Base-by-base conservation (phyloP, 345 rosid species). In the Fremontodendron californicum region DNA sequence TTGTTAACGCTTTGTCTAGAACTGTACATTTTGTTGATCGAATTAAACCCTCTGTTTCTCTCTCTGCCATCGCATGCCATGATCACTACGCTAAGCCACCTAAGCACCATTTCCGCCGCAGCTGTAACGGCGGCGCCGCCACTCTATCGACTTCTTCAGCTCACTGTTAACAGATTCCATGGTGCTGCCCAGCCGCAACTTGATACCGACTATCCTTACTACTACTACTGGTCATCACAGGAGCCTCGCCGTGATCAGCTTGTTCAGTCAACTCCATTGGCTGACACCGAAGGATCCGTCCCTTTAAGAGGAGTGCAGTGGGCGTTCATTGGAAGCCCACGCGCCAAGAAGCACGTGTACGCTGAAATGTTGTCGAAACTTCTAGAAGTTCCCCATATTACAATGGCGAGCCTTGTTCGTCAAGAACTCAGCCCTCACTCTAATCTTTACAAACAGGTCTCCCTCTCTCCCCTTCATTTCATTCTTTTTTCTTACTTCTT, bases 401-500 rank as follows among this genome's bases (percentile, higher is more conserved):
- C 88, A 54, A 85, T 81, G 86, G 82, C 84, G 11, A 68, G 51
- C 49, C 81, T 82, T n/a, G 86, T 83, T 45, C 78, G 84, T 61
- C 85, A 82, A 48, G 88, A 85, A 23, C 82, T 85, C 39, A 81
- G 66, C 10, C 88, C 84, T 75, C 77, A 73, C 43, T 82, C 82
- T 40, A 63, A 75, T 80, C 79, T 82, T 16, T 76, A 85, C 74
- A 67, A 78, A 29, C 65, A 60, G 65, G 65, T 60, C 19, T 29
- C 9, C 15, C 12, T 8, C 13, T 25, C 13, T 3, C 4, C 61
- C 3, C 61, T 9, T 9, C 31, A 9, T 55, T 55, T 2, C 61
- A 23, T 9, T 2, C 1, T 55, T 23, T 58, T 25, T 25, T 25
- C 27, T 23, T 19, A 51, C 5, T 10, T 25, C 16, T 58, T 9